Base-by-base conservation (phyloP, 768 basidiomycete species). In the Lepiota brunneoincarnata region DNA sequence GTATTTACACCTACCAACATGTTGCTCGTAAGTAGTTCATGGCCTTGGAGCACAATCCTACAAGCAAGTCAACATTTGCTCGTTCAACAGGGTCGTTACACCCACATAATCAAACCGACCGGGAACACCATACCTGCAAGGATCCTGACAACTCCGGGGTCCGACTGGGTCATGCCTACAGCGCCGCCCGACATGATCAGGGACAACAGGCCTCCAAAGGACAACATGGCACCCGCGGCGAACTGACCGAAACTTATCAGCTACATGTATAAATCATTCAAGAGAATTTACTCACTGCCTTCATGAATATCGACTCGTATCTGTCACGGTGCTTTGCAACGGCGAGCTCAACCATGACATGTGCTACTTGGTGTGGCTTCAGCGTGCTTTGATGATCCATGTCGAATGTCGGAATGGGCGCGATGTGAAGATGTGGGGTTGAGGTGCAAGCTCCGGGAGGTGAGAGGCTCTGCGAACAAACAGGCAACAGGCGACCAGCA, bases 31-130 rank as follows among this genome's bases (percentile, higher is more conserved):
- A 89, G 65, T 0, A 90, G 75, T 54, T 90, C 87, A 40, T 82
- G 73, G 1, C 83, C 83, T 68, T 87, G 84, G 12, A 89, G 70
- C 12, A 86, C 77, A 56, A 90, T 87, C 87, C 87, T 89, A 58
- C 14, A 21, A 18, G 10, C 14, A 21, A 37, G 21, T 37, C 34
- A 55, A 50, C 24, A 34, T 12, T 20, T 9, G 37, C n/a, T 17
- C 15, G n/a, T 12, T 1, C 37, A 49, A 28, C 9, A 20, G 15
- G 37, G 21, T 26, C 5, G 11, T n/a, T 34, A 11, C 56, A 28
- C 75, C 56, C 60, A 89, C 87, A 89, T 89, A 51, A 86, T 83
- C 72, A 89, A 80, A 63, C 87, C 87, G 2, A 86, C 84, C 7
- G 87, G 87, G 65, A 89, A 89, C 21, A 89, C 82, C 43, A 87